Evolutionary conservation across 305 asterid genomes (phyloP).

Genomic region (Ilex paraguariensis): DNA sequence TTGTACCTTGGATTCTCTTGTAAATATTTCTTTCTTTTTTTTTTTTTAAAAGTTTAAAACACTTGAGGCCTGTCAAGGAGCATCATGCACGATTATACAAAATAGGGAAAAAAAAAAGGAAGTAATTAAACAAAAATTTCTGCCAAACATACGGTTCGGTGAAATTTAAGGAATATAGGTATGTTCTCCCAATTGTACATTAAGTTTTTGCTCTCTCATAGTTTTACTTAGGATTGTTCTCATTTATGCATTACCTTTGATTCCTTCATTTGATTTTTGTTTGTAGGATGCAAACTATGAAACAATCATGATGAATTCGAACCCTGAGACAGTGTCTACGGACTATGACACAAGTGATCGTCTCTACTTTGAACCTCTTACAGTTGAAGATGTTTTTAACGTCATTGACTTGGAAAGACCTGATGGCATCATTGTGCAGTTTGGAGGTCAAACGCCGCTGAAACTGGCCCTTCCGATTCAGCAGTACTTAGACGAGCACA

Average conservation of each 20-base stretch:
- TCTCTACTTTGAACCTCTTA: slow-evolving; percentile 92
- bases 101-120: too few relatives aligned
- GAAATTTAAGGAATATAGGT: too few relatives aligned
- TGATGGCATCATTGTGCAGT: slow-evolving; percentile 95
- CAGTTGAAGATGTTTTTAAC: slow-evolving; percentile 87
- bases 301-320: slow-evolving; percentile 98
- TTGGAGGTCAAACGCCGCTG: slow-evolving; percentile 97
- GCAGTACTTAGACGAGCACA: slow-evolving; percentile 56
- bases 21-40: too few relatives aligned
- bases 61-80: too few relatives aligned
- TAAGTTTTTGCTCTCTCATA: not conserved
- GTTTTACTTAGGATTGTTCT: slow-evolving; percentile 1
- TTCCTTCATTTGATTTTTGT: slow-evolving; percentile 6
- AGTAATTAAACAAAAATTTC: too few relatives aligned
- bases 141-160: too few relatives aligned
- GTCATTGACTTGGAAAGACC: slow-evolving; percentile 91
- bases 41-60: too few relatives aligned
- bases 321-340: slow-evolving; percentile 93
- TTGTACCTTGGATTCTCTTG: too few relatives aligned
- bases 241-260: not conserved
- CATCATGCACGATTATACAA: too few relatives aligned
- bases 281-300: slow-evolving; percentile 83
- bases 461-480: slow-evolving; percentile 83
- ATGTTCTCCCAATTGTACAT: too few relatives aligned
- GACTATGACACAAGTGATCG: slow-evolving; percentile 97